Percentiles rank a stretch among this genome's conserved stretches.
phyloP scores from a whole-genome alignment of 1,284 basidiomycete species.

The Leccinum pachyderme region DNA sequence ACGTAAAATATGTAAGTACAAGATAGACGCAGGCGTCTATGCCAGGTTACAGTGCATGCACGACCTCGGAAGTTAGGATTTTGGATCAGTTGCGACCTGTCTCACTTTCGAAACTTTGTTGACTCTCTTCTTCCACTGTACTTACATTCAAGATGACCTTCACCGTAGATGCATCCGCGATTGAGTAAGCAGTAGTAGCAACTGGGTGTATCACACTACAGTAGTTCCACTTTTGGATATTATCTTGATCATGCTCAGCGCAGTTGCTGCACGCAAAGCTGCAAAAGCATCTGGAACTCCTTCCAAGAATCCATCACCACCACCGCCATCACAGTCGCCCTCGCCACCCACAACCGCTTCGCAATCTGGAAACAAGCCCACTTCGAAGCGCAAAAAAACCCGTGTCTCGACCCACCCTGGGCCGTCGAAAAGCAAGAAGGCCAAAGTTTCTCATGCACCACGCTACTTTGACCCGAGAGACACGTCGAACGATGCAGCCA shows the following conservation, averaged over 20 bases:
- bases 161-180: no score
- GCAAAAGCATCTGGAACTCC: slow-evolving; percentile 14
- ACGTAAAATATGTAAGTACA: no score
- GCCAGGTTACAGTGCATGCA: no score
- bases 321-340: slow-evolving; percentile 3
- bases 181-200: no score
- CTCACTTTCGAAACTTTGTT: no score
- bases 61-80: no score
- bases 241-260: slow-evolving; percentile 25
- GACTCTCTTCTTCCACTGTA: no score
- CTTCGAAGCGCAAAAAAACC: slow-evolving; percentile 26
- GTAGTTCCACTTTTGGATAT: neutral
- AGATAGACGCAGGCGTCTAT: no score
- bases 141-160: no score
- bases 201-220: no score
- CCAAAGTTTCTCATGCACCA: slow-evolving; percentile 12
- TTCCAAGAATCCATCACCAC: slow-evolving; percentile 17
- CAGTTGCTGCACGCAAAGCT: slow-evolving; percentile 28
- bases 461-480: slow-evolving; percentile 40
- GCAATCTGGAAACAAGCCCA: slow-evolving; percentile 2
- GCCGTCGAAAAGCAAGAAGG: slow-evolving; percentile 22
- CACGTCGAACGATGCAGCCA: slow-evolving; percentile 36
- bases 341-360: slow-evolving; percentile 1
- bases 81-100: no score
- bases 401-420: neutral